Conservation (phyloP, 108 stramenopile genomes). For the Epithemia pelagica region DNA sequence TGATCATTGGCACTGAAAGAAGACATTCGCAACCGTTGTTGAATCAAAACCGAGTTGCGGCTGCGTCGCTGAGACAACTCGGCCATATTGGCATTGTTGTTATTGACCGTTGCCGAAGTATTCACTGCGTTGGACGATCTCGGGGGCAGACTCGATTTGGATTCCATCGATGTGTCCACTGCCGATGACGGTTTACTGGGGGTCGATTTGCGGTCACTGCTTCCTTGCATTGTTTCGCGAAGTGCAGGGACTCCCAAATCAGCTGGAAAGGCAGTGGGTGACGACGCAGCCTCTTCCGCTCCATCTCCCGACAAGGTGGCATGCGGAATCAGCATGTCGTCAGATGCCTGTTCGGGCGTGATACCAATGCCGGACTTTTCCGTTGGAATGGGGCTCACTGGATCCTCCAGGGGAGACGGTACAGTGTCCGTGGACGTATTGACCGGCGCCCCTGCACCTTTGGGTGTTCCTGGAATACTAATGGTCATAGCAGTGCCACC, state of each 20-base stretch:
- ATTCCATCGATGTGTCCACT: background rate
- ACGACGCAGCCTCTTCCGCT: background rate
- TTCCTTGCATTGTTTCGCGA: background rate
- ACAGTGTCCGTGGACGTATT: background rate
- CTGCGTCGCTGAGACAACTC: constrained; percentile 10
- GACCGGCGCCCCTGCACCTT: background rate
- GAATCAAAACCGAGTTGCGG: constrained; percentile 33
- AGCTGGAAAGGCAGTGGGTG: background rate
- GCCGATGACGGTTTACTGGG: background rate
- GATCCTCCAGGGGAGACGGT: background rate
- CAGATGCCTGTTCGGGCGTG: background rate
- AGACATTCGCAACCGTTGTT: constrained; percentile 23
- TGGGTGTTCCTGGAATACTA: background rate
- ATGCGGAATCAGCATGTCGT: background rate
- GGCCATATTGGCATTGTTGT: background rate
- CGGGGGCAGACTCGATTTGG: too few relatives aligned
- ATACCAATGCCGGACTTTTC: background rate
- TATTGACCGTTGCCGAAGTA: background rate
- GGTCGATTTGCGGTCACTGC: background rate
- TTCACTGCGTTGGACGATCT: background rate
- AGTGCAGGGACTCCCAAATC: background rate
- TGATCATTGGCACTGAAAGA: background rate
- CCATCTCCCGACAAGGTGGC: background rate
- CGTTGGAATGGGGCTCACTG: background rate
- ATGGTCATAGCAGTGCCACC: too few relatives aligned